Base-by-base conservation (phyloP, 495 filamentous ascomycete species). In the Hypoxylon lenormandii region DNA sequence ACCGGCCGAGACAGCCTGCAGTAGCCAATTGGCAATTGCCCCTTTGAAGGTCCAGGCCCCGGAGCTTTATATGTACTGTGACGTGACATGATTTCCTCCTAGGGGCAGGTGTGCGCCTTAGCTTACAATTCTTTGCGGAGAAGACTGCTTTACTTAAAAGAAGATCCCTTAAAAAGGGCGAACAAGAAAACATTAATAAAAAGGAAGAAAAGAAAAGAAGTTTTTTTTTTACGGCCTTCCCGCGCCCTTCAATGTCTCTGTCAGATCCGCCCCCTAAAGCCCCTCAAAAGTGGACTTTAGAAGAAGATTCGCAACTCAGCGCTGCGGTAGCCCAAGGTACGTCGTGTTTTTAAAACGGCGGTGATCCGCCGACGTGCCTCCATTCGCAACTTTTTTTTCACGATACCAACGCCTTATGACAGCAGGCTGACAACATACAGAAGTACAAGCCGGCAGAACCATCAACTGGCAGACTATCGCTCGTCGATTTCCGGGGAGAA, bases 381-480 rank as follows among this genome's bases (percentile, higher is more conserved):
- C 6, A 33, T 33, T 33, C 30, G 30, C 30, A 33, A 33, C 30
- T 11, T 33, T n/a, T n/a, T n/a, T 3, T 40, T 8, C 16, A 10
- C 38, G 8, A 15, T 13, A 42, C 1, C 38, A 38, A 1, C 40
- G 7, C 15, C 40, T n/a, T 15, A 16, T 43, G 16, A 15, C 30
- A 33, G 16, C 8, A 19, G n/a, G 42, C 42, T 10, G 16, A 19
- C n/a, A 45, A 19, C 16, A 19, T 45, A 45, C 16, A 45, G 42
- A 45, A 45, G 42, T 45, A 45, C 42, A 45, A 45, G 42, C 42
- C 16, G 42, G 42, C 15, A 18, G 42, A 45, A 45, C 77, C 15
- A 75, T 81, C 55, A 81, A 77, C 60, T 81, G 79, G 79, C 76
- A 79, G 66, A 65, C 64, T 21, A 78, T 81, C 22, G 79, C 79